These are phyloP conservation scores for Petunia secreta DNA, from an alignment of 257 asterid species.

Conservation along the genomic window DNA sequence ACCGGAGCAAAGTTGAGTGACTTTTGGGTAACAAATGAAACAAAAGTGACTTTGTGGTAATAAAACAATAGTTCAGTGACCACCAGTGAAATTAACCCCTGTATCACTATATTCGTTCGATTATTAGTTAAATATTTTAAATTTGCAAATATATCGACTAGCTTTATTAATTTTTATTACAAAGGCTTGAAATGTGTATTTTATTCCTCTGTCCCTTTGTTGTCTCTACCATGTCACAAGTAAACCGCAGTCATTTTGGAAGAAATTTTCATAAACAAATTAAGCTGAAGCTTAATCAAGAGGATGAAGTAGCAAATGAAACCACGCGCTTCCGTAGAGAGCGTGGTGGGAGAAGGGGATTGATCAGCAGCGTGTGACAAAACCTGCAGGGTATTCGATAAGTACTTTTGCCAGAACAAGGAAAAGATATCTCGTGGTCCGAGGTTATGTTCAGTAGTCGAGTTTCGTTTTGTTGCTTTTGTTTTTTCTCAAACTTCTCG, in stretches of 20 bases:
- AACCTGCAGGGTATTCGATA: conserved; percentile 54
- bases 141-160: background rate
- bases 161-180: background rate
- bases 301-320: background rate
- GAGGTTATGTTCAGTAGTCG: conserved; percentile 29
- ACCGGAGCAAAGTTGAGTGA: too few species aligned
- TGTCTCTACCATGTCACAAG: too few species aligned
- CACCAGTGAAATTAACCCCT: background rate
- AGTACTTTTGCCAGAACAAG: conserved; percentile 26
- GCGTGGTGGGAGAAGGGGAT: conserved; percentile 25
- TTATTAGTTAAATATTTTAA: background rate
- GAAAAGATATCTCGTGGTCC: conserved; percentile 48
- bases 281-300: background rate
- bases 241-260: background rate
- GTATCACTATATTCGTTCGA: background rate
- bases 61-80: too few species aligned
- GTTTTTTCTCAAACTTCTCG: background rate
- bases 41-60: too few species aligned
- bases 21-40: too few species aligned
- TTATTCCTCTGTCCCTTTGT: background rate
- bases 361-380: conserved; percentile 47
- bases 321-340: background rate
- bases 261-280: background rate
- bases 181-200: background rate
- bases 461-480: background rate